phyloP scores from a whole-genome alignment of 1,284 basidiomycete species.

The Cystobasidiaceae sp. region DNA sequence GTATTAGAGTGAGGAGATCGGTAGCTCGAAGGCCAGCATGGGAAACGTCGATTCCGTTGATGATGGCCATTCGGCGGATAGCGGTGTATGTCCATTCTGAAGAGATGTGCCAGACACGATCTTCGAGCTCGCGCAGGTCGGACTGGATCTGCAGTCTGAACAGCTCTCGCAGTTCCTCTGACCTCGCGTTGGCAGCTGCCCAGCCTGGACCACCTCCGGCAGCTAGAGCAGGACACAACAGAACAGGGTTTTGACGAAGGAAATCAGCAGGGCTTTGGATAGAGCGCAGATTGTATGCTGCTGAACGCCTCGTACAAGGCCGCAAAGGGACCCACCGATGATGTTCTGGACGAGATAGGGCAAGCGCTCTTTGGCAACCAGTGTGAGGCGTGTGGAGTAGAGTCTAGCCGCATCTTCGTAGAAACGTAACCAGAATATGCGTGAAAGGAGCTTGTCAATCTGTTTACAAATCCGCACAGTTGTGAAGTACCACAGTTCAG shows the following conservation, averaged over 20 bases:
- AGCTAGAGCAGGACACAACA: too few species aligned
- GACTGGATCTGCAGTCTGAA: slow-evolving; percentile 27
- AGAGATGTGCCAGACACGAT: slow-evolving; percentile 24
- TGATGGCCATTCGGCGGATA: slow-evolving; percentile 26
- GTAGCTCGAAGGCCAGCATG: slow-evolving; percentile 12
- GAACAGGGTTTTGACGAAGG: too few species aligned
- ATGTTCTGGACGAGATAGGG: slow-evolving; percentile 28
- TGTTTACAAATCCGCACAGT: too few species aligned
- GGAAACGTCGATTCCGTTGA: slow-evolving; percentile 22
- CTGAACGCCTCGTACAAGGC: not conserved
- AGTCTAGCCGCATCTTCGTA: slow-evolving; percentile 26
- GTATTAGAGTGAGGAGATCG: slow-evolving; percentile 24
- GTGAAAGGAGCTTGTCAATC: slow-evolving; percentile 28
- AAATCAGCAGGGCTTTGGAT: too few species aligned
- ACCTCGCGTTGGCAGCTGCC: slow-evolving; percentile 25
- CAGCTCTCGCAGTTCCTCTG: slow-evolving; percentile 27
- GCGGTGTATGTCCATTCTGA: slow-evolving; percentile 32
- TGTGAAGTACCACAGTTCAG: too few species aligned
- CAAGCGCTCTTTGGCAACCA: slow-evolving; percentile 26
- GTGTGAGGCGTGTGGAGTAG: slow-evolving; percentile 25
- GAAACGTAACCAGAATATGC: slow-evolving; percentile 30
- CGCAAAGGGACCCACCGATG: slow-evolving; percentile 4
- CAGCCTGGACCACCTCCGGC: slow-evolving; percentile 30
- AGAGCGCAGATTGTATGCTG: too few species aligned
- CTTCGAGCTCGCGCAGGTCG: slow-evolving; percentile 31